phyloP scores from a whole-genome alignment of 257 asterid species.

The Catharanthus roseus region DNA sequence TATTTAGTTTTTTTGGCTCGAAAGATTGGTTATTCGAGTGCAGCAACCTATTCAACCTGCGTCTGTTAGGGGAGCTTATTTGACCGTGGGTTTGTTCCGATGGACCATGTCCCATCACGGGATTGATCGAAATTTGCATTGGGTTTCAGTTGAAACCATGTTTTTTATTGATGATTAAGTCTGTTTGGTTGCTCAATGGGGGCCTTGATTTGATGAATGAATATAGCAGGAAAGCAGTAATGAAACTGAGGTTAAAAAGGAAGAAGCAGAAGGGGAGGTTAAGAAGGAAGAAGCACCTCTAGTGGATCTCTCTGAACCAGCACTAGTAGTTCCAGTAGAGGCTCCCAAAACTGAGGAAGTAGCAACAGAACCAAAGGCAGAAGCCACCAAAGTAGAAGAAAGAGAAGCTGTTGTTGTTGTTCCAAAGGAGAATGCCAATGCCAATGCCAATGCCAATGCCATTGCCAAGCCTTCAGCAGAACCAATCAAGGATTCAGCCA shows the following conservation, averaged over 20 bases:
- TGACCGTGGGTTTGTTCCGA: too few relatives aligned
- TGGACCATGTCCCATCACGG: too few relatives aligned
- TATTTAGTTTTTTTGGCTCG: too few relatives aligned
- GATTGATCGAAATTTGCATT: too few relatives aligned
- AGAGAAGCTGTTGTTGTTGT: constrained; percentile 13
- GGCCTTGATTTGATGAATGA: too few relatives aligned
- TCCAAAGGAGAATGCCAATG: constrained; percentile 19
- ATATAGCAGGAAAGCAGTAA: constrained; percentile 47
- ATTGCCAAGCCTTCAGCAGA: constrained; percentile 26
- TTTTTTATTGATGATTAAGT: too few relatives aligned
- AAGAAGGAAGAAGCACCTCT: constrained; percentile 30
- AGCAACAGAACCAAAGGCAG: constrained; percentile 20
- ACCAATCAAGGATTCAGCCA: constrained; percentile 19
- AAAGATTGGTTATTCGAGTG: too few relatives aligned
- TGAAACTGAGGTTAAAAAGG: constrained; percentile 35
- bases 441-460: too few relatives aligned
- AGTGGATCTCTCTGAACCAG: constrained; percentile 40
- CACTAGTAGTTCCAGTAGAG: constrained; percentile 31
- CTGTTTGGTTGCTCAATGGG: too few relatives aligned
- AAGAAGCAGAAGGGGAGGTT: constrained; percentile 30
- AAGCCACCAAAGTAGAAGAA: neutral
- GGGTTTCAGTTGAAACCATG: too few relatives aligned
- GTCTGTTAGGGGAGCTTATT: too few relatives aligned
- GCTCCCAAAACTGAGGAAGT: constrained; percentile 35
- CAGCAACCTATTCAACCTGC: too few relatives aligned